phyloP scores from a whole-genome alignment of 2,329 filamentous ascomycete genomes.

The Sporothrix curviconia region DNA sequence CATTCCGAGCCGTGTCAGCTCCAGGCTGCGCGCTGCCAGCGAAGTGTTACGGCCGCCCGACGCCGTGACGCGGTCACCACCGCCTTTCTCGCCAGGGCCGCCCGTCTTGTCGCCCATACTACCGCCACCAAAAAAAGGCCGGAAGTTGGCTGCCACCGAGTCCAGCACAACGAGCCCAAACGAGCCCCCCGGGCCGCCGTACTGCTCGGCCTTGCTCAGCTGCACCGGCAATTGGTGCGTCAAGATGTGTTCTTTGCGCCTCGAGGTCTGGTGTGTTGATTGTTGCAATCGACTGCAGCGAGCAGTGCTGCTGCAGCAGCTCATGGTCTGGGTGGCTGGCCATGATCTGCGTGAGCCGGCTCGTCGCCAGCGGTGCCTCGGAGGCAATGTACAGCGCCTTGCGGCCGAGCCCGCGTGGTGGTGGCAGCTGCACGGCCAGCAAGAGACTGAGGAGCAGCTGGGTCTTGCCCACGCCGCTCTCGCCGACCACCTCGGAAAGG shows the following conservation, averaged over 20 bases:
- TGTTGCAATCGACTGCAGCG: conserved; percentile 69
- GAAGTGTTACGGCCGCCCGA: not conserved
- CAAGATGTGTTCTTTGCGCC: conserved; percentile 89
- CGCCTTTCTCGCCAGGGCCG: conserved; percentile 21
- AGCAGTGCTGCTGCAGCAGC: conserved; percentile 45
- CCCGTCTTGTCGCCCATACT: conserved; percentile 25
- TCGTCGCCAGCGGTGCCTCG: conserved; percentile 77
- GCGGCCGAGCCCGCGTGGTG: conserved; percentile 62
- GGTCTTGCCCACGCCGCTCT: conserved; percentile 92
- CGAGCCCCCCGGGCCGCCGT: conserved; percentile 37
- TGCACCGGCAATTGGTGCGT: conserved; percentile 83
- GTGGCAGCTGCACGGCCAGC: conserved; percentile 73
- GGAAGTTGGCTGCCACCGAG: conserved; percentile 91
- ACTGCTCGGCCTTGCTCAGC: conserved; percentile 55
- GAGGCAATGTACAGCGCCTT: conserved; percentile 91
- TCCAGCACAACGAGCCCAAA: conserved; percentile 81
- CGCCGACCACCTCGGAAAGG: conserved; percentile 84
- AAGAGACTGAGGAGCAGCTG: conserved; percentile 84
- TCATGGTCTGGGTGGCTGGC: conserved; percentile 48
- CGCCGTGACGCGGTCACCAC: conserved; percentile 22
- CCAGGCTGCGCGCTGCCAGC: conserved; percentile 68
- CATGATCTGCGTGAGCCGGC: conserved; percentile 74
- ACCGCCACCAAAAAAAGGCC: conserved; percentile 73
- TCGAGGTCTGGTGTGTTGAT: conserved; percentile 85
- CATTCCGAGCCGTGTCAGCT: conserved; percentile 70